Base-by-base conservation (phyloP, 768 basidiomycete genomes). In the Podaxis sp. region DNA sequence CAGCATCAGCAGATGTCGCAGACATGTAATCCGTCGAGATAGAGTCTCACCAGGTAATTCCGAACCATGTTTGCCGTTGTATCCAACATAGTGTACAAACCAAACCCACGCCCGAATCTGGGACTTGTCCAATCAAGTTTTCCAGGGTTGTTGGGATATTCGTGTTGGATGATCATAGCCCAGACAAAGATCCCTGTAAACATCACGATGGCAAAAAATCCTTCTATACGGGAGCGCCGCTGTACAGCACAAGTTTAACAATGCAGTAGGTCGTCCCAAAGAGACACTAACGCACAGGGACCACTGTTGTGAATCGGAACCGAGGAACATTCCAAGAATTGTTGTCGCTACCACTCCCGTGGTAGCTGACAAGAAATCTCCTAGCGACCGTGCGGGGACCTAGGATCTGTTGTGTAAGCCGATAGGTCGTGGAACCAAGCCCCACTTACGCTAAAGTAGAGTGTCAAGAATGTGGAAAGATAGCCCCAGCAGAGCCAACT, bases 401-500 rank as follows among this genome's bases (percentile, higher is more conserved):
- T 21, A 32, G 18, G 16, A 6, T 21, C 42, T n/a, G 16, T 4
- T 18, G 32, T 32, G 32, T 44, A 16, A 44, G n/a, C 18, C n/a
- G 18, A 3, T n/a, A 6, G 7, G 18, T n/a, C 18, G 4, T n/a
- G 18, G 6, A 14, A 13, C 7, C 16, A 18, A 21, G 18, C 14
- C 42, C 14, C 6, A 44, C 42, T 18, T 36, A 63, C 66, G 25
- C 64, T 62, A 32, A 67, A 65, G 44, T 65, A 65, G 7, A 67
- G 53, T 64, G 42, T 21, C 42, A 44, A 59, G 62, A 64, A 68
- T 9, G 66, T 68, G 3, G 66, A 65, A 9, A 63, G 36, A 28
- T 67, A 68, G 13, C 61, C 63, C 63, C 64, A 68, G 25, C 65
- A 68, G 38, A 68, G 64, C 63, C 65, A 68, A 46, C 63, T 67